Evolutionary conservation across 805 yeast genomes (phyloP), one percentile per base, ranked within the genome.

Genomic region (Barnettozyma sp.): DNA sequence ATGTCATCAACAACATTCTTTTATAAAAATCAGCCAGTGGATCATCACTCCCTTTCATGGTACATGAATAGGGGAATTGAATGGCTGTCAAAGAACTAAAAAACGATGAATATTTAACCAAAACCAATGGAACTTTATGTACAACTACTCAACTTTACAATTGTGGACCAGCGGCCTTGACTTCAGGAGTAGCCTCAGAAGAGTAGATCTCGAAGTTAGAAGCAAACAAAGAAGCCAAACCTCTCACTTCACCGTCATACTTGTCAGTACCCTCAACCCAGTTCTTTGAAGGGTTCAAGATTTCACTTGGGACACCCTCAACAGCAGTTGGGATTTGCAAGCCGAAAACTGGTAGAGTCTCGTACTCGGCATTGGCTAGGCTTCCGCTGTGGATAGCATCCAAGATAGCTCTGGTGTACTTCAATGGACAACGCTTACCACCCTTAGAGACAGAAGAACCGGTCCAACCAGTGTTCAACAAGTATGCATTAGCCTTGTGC

Each of bases 381-480:
- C 81, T 78, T 46, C 97, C 98, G 48, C 86, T 75, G 67, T 90
- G 97, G 54, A 90, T 87, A 27, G 95, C 79, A 61, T 90, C 95
- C 59, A 90, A 71, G 46, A 90, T 88, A 40, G 95, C 94, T 70
- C 98, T 82, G 43, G 98, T 90, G 77, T 86, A 90, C 66, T 90
- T 90, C 65, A 90, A 76, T 41, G 97, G 90, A 69, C 97, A 90
- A 70, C 98, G 82, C 71, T 85, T 82, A 60, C 97, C 98, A 53
- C 97, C 97, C 60, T 78, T 73, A 38, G 85, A 70, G 48, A 84
- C 94, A 42, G 95, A 82, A 52, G 88, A 78, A 44, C 98, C 98
- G 46, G 88, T 85, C 98, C 98, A 90, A 45, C 98, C 98, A 49
- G 98, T 90, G 71, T 90, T 90, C 60, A 90, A 76, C 62, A 90